Base-by-base conservation (phyloP, 345 rosid genomes). In the Ricinus communis region DNA sequence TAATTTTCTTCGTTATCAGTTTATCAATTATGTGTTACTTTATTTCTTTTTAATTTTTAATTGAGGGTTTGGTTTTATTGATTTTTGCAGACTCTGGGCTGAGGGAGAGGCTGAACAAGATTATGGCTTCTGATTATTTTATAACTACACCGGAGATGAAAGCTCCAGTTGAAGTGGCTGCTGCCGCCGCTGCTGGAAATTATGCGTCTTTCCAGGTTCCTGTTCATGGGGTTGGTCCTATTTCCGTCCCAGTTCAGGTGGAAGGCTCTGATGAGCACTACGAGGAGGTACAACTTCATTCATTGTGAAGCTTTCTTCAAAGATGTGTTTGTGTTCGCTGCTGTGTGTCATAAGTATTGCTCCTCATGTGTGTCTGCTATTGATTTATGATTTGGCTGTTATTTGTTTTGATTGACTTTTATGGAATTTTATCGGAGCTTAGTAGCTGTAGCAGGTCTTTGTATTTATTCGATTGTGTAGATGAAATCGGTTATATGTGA, bases 61-160 rank as follows among this genome's bases (percentile, higher is more conserved):
- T 31, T 16, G 38, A 38, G 51, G 11, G 6, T 71, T 14, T 33
- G 27, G 10, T 40, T 18, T 19, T 43, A 18, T 31, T 62, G 41
- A 10, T 16, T 66, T 30, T 30, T 45, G 30, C 81, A 93, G 98
- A 93, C 86, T 88, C 91, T 25, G 86, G 75, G 41, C 73, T 93
- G 85, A 85, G 90, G 63, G 88, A 90, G 82, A 91, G 79, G 76
- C 83, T 95, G 77, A 74, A 86, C 51, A 90, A 87, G 85, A 95
- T 95, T 50, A 89, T 91, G 98, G 86, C 81, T 50, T 95, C 92
- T 2, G 91, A 95, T 73, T 95, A 95, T 71, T 86, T 90, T 49
- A 90, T 91, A 12, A 86, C 86, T 5, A 78, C 89, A 0, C 99
- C 99, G 1, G 98, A 89, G 86, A 89, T 90, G 87, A 89, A 86